Percentiles rank a stretch among this genome's conserved stretches.
These are phyloP conservation scores for Ophiostoma sp. DNA, from an alignment of 2,329 filamentous ascomycete species.

Conservation along the genomic window DNA sequence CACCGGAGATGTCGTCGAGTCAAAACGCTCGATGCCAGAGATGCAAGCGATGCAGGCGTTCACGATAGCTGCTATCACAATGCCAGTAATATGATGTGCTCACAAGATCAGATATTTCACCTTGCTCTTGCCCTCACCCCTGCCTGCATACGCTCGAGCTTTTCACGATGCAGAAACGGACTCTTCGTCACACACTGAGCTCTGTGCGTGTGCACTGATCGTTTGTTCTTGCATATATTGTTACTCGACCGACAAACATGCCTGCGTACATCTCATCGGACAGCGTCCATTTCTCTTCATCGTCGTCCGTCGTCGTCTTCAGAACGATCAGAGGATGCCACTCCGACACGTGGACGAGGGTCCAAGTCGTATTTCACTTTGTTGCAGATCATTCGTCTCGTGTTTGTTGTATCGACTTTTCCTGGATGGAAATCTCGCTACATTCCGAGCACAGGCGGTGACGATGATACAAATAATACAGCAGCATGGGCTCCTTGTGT, in stretches of 20 bases:
- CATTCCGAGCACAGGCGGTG: neutral
- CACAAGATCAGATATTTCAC: neutral
- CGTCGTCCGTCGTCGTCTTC: neutral
- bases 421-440: neutral
- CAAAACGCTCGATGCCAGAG: neutral
- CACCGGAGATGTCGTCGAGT: neutral
- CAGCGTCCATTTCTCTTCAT: neutral
- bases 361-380: neutral
- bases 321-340: neutral
- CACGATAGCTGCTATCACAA: neutral
- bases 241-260: neutral
- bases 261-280: neutral
- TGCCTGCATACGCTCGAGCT: neutral
- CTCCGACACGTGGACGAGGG: slow-evolving; percentile 4
- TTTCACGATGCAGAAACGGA: neutral
- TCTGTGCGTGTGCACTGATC: slow-evolving; percentile 4
- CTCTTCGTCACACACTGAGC: neutral
- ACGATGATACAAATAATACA: neutral
- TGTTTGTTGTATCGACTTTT: neutral
- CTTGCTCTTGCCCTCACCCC: neutral
- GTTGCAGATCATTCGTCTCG: neutral
- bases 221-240: neutral
- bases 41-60: neutral
- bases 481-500: neutral
- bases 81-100: neutral